phyloP scores from a whole-genome alignment of 139 green algal species.

The Haematococcus sp. region DNA sequence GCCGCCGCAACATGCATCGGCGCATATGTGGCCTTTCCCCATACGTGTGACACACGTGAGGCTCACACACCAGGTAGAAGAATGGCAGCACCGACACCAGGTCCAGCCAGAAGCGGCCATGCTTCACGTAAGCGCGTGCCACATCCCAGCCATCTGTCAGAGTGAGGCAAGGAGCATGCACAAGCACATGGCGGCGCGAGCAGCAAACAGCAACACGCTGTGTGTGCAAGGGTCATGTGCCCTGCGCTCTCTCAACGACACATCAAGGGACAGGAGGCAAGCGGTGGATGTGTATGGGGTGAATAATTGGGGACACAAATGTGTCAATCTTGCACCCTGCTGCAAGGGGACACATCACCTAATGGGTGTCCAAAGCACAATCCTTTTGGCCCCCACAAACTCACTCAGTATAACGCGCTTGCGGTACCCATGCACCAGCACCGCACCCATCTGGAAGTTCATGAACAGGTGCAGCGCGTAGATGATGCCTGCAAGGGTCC shows the following conservation, averaged over 20 bases:
- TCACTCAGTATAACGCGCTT: conserved; percentile 3
- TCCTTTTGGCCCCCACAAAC: not conserved
- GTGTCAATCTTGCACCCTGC: not conserved
- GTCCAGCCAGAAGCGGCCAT: conserved; percentile 22
- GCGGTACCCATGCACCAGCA: not conserved
- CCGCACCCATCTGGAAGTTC: conserved; percentile 7
- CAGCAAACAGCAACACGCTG: not conserved
- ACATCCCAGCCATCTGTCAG: conserved; percentile 1
- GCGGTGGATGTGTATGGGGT: no score
- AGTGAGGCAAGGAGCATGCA: not conserved
- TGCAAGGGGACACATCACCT: not conserved
- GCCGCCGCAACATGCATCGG: no score
- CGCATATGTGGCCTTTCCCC: no score
- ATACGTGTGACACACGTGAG: no score
- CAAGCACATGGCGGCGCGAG: not conserved
- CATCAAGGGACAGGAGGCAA: no score
- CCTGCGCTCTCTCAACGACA: no score
- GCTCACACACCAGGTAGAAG: conserved; percentile 18
- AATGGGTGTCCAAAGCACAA: not conserved
- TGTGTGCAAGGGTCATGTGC: not conserved
- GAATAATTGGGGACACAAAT: no score
- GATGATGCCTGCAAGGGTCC: conserved; percentile 1
- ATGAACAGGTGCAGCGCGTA: conserved; percentile 12
- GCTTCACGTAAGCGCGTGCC: not conserved
- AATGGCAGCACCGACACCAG: conserved; percentile 12